These are phyloP conservation scores for Suillus plorans DNA, from an alignment of 768 basidiomycete species.

Conservation along the genomic window DNA sequence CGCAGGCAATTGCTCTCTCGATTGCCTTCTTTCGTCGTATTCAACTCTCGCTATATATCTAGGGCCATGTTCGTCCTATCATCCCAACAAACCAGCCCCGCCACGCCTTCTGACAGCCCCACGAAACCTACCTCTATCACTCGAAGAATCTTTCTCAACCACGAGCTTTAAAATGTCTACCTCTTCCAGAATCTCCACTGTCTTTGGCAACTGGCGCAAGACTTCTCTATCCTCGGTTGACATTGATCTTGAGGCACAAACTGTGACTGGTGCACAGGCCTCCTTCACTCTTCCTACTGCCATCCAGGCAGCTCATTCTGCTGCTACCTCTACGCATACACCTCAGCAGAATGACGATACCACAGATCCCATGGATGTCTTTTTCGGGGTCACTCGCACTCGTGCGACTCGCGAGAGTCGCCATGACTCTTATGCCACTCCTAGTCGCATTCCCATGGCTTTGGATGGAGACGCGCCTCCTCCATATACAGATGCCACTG, in stretches of 20 bases:
- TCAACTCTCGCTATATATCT: conserved; percentile 12
- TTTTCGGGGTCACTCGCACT: conserved; percentile 27
- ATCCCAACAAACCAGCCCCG: conserved; percentile 4
- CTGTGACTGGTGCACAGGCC: conserved; percentile 8
- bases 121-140: background rate
- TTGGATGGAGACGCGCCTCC: conserved; percentile 23
- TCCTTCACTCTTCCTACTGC: conserved; percentile 9
- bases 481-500: conserved; percentile 28
- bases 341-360: background rate
- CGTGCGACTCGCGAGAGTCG: conserved; percentile 30
- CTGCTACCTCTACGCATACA: conserved; percentile 10
- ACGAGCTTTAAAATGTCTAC: conserved; percentile 9
- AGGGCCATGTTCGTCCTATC: background rate
- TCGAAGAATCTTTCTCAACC: background rate
- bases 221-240: conserved; percentile 10
- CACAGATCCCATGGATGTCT: conserved; percentile 22
- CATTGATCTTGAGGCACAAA: conserved; percentile 21
- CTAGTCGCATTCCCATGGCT: conserved; percentile 1
- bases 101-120: background rate
- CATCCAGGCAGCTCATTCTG: conserved; percentile 9
- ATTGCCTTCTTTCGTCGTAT: conserved; percentile 8
- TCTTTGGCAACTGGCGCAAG: conserved; percentile 18
- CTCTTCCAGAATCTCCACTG: conserved; percentile 9
- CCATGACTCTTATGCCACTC: conserved; percentile 25
- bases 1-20: conserved; percentile 9